Evolutionary conservation across 163 green algal species (phyloP), one percentile per base, ranked within the genome.

Genomic region (Smithsoniella earleae): DNA sequence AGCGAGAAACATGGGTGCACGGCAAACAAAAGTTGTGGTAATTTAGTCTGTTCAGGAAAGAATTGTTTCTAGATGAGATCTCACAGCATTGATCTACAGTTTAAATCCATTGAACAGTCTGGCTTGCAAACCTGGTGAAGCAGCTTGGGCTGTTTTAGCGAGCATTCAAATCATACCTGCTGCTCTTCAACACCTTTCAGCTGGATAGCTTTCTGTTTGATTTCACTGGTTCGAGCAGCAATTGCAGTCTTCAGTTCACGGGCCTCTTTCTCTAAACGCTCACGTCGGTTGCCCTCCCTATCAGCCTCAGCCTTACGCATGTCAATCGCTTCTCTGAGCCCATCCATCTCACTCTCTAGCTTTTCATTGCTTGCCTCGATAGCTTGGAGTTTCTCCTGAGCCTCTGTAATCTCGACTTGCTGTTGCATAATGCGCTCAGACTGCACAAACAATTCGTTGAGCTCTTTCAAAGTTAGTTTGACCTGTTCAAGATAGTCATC

Each of bases 201-300:
- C 77, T 89, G 80, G 44, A 81, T 31, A 66, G 88, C 79, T 81
- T 90, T 90, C 74, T 83, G 65, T 77, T 91, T 88, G 74, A 95
- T 89, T 76, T 97, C 91, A 13, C 77, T 76, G 65, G 85, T 79
- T 30, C 85, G 77, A 13, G 83, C 79, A 63, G 94, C 89, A 46
- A 95, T 76, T 20, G 79, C 74, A 6, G 73, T 66, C 66, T 86
- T 87, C 52, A 94, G 74, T 54, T 95, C 89, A 54, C 77, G 75
- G 62, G 77, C 75, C 74, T 95, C 89, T 76, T 89, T 89, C 77
- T 96, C 90, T 74, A 93, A 80, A 58, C 85, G 80, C 80, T 96
- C 89, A 74, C 85, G 87, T 75, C 87, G 86, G 18, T 85, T 78
- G 22, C 75, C 66, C 79, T 95, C 86, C 13, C 84, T 76, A 78